Percentiles rank a stretch among this genome's conserved stretches.
Evolutionary conservation across 306 rosid species (phyloP).

Genomic region (Cucurbita maxima): DNA sequence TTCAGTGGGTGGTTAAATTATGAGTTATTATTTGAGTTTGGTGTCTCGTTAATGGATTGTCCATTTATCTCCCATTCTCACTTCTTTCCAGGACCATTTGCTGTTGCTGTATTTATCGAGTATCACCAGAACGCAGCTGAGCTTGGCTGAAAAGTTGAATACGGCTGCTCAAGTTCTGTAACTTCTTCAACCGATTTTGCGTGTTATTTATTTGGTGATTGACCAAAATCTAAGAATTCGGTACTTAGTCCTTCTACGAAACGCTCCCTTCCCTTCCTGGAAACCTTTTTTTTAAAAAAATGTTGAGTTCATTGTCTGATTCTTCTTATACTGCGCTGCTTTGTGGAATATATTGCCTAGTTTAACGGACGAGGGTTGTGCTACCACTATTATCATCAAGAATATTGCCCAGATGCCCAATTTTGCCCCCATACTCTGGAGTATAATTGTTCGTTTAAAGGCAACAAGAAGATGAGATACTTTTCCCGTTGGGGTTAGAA

Average conservation of each 20-base stretch:
- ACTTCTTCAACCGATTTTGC: neutral
- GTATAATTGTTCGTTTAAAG: neutral
- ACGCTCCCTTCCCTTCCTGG: neutral
- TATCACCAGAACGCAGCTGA: conserved; percentile 74
- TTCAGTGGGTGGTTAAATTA: neutral
- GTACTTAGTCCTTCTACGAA: neutral
- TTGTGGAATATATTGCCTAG: conserved; percentile 1
- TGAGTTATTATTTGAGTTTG: neutral
- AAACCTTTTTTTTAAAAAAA: neutral
- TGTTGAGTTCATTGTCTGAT: neutral
- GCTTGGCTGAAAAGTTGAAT: conserved; percentile 83
- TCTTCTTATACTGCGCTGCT: neutral
- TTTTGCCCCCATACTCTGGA: neutral
- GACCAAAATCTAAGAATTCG: neutral
- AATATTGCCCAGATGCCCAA: neutral
- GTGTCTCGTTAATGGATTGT: neutral
- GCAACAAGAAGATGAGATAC: neutral
- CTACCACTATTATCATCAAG: neutral
- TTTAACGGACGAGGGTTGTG: neutral
- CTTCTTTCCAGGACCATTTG: conserved; percentile 50
- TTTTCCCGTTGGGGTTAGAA: neutral
- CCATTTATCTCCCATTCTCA: neutral
- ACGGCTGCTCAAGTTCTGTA: conserved; percentile 91
- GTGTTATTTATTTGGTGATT: conserved; percentile 1
- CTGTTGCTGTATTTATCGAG: conserved; percentile 73